Evolutionary conservation across 768 basidiomycete species (phyloP).

Genomic region (Russula olivacea): DNA sequence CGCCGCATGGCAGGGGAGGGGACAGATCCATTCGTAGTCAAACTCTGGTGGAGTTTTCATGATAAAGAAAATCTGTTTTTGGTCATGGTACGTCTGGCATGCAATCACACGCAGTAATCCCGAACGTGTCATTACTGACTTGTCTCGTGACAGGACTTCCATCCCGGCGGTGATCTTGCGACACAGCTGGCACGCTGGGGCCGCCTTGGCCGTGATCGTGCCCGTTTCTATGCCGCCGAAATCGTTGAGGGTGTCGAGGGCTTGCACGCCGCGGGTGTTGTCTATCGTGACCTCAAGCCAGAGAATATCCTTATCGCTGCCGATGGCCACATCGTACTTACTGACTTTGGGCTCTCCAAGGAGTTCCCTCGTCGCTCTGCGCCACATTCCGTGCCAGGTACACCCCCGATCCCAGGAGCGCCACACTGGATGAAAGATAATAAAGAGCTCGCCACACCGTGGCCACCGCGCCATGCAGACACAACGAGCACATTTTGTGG

Average conservation of each 20-base stretch:
- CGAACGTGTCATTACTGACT: background rate
- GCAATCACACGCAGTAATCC: background rate
- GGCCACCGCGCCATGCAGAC: conserved; percentile 54
- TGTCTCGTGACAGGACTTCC: conserved; percentile 61
- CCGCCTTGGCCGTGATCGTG: conserved; percentile 84
- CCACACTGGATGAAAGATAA: conserved; percentile 78
- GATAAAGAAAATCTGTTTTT: conserved; percentile 96
- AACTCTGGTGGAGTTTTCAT: conserved; percentile 96
- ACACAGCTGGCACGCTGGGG: conserved; percentile 98
- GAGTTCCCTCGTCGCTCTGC: conserved; percentile 63
- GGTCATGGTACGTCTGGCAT: conserved; percentile 64
- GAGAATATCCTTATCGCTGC: conserved; percentile 94
- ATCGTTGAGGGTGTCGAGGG: conserved; percentile 96
- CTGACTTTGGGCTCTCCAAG: conserved; percentile 93
- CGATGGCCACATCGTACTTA: conserved; percentile 94
- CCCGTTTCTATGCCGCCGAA: conserved; percentile 95
- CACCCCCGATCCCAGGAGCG: conserved; percentile 45
- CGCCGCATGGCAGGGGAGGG: conserved; percentile 88
- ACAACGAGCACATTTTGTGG: conserved; percentile 87
- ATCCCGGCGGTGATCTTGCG: conserved; percentile 93
- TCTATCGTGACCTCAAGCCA: conserved; percentile 96
- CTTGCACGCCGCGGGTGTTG: conserved; percentile 88
- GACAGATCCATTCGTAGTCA: conserved; percentile 91
- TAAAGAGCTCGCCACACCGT: conserved; percentile 48
- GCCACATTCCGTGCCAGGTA: conserved; percentile 37